Evolutionary conservation across 495 filamentous ascomycete species (phyloP).

Genomic region (Copromyces sp.): DNA sequence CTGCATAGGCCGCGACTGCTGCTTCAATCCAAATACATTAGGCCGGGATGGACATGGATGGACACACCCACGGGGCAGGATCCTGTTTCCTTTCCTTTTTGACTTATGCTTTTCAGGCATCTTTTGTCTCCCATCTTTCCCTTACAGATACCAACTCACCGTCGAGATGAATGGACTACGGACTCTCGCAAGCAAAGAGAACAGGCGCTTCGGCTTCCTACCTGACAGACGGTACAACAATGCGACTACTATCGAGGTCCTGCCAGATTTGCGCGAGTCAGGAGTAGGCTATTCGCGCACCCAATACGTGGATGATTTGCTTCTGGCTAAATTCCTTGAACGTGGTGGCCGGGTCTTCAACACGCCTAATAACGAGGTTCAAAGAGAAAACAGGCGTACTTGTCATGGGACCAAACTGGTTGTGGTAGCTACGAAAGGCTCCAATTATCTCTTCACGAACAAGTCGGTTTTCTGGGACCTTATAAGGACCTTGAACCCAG

Average conservation of each 20-base stretch:
- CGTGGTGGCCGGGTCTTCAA: not conserved
- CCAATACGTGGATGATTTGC: not conserved
- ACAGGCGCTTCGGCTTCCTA: not conserved
- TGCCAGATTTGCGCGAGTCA: not conserved
- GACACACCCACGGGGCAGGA: not conserved
- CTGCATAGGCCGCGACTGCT: not conserved
- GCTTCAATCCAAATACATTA: not conserved
- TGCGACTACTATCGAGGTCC: not conserved
- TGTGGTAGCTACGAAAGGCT: accelerated
- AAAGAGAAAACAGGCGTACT: not conserved
- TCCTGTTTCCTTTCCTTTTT: too few relatives aligned
- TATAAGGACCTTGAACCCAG: not conserved
- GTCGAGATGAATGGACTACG: not conserved
- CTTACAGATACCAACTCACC: not conserved
- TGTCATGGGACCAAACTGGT: not conserved
- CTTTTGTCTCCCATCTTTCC: not conserved
- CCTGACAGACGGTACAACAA: not conserved
- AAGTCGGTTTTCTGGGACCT: not conserved
- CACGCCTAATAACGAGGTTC: not conserved
- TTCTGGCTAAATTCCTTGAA: not conserved
- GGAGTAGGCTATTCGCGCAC: not conserved
- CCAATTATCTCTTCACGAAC: not conserved
- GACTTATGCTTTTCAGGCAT: too few relatives aligned
- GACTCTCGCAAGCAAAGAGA: not conserved
- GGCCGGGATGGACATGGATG: not conserved